Percentiles rank a stretch among this genome's conserved stretches.
Conservation (phyloP, 768 basidiomycete species). For the Amanita phalloides region DNA sequence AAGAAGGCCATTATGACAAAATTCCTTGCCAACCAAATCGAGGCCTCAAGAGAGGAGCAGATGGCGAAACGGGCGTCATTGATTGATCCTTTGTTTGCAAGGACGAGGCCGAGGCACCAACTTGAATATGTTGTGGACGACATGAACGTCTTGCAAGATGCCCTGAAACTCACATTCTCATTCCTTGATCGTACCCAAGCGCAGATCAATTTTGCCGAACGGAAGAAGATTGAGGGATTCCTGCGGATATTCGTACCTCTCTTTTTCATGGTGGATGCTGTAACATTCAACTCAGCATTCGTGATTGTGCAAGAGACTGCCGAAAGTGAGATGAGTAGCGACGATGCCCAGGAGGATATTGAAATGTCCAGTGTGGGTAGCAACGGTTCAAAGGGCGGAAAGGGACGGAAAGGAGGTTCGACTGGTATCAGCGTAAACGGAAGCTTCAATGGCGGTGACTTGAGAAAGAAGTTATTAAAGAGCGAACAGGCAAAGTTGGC, state of each 20-base stretch:
- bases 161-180: constrained; percentile 79
- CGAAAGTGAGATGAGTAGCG: constrained; percentile 51
- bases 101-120: constrained; percentile 66
- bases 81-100: constrained; percentile 42
- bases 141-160: constrained; percentile 71
- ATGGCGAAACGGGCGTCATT: constrained; percentile 59
- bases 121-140: constrained; percentile 72
- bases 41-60: constrained; percentile 76
- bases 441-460: constrained; percentile 38
- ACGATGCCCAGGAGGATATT: constrained; percentile 27
- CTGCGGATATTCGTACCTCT: constrained; percentile 67
- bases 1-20: constrained; percentile 76
- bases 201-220: constrained; percentile 59
- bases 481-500: constrained; percentile 73
- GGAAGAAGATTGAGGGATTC: constrained; percentile 76
- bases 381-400: constrained; percentile 19
- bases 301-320: constrained; percentile 42
- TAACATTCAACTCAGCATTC: constrained; percentile 61
- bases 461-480: constrained; percentile 74
- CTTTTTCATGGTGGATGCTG: constrained; percentile 66
- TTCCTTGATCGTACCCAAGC: constrained; percentile 84
- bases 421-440: constrained; percentile 15
- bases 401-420: constrained; percentile 14
- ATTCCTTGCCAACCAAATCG: constrained; percentile 74
- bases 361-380: constrained; percentile 30